Base-by-base conservation (phyloP, 2,329 filamentous ascomycete genomes). In the Scolecobasidium constrictum region DNA sequence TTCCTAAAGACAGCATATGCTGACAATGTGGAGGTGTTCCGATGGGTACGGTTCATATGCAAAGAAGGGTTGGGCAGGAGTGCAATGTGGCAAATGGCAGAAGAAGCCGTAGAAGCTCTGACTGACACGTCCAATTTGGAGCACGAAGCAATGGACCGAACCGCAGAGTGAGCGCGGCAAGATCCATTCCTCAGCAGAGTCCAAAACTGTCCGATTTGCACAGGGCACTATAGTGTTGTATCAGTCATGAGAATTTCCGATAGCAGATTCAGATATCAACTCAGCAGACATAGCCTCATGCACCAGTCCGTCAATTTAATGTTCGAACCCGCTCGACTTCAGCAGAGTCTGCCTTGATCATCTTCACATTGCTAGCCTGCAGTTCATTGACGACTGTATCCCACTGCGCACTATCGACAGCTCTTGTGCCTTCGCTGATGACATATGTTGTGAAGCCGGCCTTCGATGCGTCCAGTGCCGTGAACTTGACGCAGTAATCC, bases 401-500 rank as follows among this genome's bases (percentile, higher is more conserved):
- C 83, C 82, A 86, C 23, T 56, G 60, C 26, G 50, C 50, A 11
- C 71, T 67, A 58, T 83, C 73, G 2, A 95, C 86, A 4, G 84
- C 73, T 57, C 71, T 78, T 4, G 83, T 88, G 6, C 72, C 87
- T 53, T 96, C 86, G 52, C 81, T 76, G 3, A 96, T 68, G 18
- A 96, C 72, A 59, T 73, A 85, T 3, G 83, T 83, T 51, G 61
- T 67, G 56, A 92, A 95, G 0, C 88, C 90, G 52, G 83, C 80
- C 49, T 72, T 74, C 2, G 64, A 70, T 1, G 88, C 81, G 68
- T 95, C 84, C 40, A 86, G 62, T 0, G 88, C 90, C 13, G 87
- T 94, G 48, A 65, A 73, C 57, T 78, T 81, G 43, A 96, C 88
- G 59, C 92, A 98, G 60, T 84, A 94, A 61, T 96, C 92, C 15